phyloP scores from a whole-genome alignment of 345 rosid genomes.

The Eutrema yunnanense region DNA sequence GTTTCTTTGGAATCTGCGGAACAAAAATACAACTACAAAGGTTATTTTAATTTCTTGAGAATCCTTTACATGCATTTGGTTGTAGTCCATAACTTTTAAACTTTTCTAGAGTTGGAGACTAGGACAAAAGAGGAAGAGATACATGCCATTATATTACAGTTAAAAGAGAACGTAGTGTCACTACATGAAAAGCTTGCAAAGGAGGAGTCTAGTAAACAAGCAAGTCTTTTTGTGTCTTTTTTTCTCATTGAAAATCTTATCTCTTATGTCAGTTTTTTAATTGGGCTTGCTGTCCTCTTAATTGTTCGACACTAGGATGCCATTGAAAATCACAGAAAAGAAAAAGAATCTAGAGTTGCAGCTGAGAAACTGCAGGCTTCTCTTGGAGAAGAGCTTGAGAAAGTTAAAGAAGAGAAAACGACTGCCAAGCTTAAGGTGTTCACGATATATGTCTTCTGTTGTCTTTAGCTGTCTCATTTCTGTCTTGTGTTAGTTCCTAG shows the following conservation, averaged over 20 bases:
- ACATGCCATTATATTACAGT: constrained; percentile 31
- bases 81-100: not conserved
- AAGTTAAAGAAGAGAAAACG: constrained; percentile 54
- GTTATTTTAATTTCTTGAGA: constrained; percentile 25
- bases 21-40: constrained; percentile 43
- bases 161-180: constrained; percentile 41
- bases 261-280: not conserved
- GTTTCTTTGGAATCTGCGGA: constrained; percentile 48
- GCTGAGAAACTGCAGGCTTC: constrained; percentile 55
- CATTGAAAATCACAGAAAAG: constrained; percentile 47
- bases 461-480: not conserved
- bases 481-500: not conserved
- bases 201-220: constrained; percentile 62
- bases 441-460: not conserved
- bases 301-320: constrained; percentile 46
- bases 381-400: constrained; percentile 62
- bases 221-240: constrained; percentile 18
- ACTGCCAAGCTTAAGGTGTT: constrained; percentile 80
- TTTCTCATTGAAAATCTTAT: not conserved
- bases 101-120: constrained; percentile 51
- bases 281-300: not conserved
- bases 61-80: not conserved
- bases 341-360: constrained; percentile 57
- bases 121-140: constrained; percentile 44
- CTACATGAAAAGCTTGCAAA: constrained; percentile 48